A percentile compares a stretch with the other conserved stretches of the same genome.
Conservation (phyloP, 495 filamentous ascomycete genomes). For the Chaetomium cochliodes region DNA sequence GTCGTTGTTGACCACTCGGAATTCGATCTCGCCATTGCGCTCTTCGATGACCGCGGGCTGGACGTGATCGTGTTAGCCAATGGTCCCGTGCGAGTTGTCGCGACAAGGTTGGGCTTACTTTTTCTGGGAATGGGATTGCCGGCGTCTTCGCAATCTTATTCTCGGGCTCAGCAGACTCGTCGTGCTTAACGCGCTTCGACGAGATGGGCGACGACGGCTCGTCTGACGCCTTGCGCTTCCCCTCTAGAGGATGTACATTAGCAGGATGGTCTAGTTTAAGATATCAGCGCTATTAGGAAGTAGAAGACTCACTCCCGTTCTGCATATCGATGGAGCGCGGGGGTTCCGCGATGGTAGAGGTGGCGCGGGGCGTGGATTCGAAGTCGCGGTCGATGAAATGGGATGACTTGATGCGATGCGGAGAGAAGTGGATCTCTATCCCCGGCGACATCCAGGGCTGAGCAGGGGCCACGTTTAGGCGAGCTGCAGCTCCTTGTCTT, state of each 20-base stretch:
- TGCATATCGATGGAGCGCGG: slow-evolving; percentile 40
- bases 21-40: slow-evolving; percentile 92
- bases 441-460: slow-evolving; percentile 25
- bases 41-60: slow-evolving; percentile 88
- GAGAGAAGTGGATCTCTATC: slow-evolving; percentile 17
- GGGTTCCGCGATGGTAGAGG: slow-evolving; percentile 15
- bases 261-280: not conserved
- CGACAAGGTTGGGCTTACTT: slow-evolving; percentile 49
- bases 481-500: slow-evolving; percentile 14
- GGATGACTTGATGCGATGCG: slow-evolving; percentile 17
- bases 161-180: slow-evolving; percentile 56
- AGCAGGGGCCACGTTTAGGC: slow-evolving; percentile 12
- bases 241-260: slow-evolving; percentile 42
- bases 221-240: slow-evolving; percentile 77
- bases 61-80: not conserved
- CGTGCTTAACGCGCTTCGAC: slow-evolving; percentile 63
- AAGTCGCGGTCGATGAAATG: slow-evolving; percentile 12
- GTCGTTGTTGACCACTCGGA: slow-evolving; percentile 97
- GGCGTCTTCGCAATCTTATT: slow-evolving; percentile 52
- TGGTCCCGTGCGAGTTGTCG: slow-evolving; percentile 29
- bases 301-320: slow-evolving; percentile 45
- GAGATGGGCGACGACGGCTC: slow-evolving; percentile 62
- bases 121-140: slow-evolving; percentile 76
- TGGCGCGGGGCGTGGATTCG: not conserved
- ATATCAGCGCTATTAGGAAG: not conserved